These are phyloP conservation scores for Platanus orientalis DNA, from an alignment of 164 flowering plant species.

Conservation along the genomic window DNA sequence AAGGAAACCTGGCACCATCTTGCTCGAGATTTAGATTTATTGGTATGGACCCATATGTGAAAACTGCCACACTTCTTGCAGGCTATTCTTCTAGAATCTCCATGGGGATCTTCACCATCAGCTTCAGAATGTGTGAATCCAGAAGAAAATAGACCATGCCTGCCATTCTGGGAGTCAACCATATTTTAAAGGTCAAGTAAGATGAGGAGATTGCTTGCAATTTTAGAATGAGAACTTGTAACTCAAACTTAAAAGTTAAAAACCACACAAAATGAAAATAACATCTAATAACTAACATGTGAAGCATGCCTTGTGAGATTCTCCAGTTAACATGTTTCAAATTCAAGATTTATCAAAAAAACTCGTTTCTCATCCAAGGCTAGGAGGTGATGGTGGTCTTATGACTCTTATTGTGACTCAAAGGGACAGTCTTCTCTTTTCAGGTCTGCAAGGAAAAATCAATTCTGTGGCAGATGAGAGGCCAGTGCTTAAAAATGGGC, in stretches of 20 bases:
- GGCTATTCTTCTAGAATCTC: constrained; percentile 74
- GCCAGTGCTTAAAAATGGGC: neutral
- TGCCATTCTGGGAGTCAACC: constrained; percentile 46
- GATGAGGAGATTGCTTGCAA: neutral
- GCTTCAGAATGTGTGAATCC: constrained; percentile 47
- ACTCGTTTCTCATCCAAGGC: too few species aligned
- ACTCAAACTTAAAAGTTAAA: too few species aligned
- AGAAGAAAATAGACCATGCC: constrained; percentile 54
- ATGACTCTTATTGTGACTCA: neutral
- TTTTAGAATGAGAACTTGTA: neutral
- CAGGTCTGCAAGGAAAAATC: neutral
- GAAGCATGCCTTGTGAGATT: too few species aligned
- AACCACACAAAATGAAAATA: too few species aligned
- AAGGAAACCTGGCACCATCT: constrained; percentile 97
- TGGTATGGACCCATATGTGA: constrained; percentile 71
- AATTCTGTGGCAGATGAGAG: neutral
- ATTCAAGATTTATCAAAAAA: too few species aligned
- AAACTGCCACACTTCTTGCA: constrained; percentile 82
- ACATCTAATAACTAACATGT: too few species aligned
- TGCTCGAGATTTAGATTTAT: constrained; percentile 68
- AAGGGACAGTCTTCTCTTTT: neutral
- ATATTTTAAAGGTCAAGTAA: constrained; percentile 12
- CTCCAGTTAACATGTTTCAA: too few species aligned
- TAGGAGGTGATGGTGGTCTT: too few species aligned
- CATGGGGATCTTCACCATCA: constrained; percentile 50